Percentiles rank a stretch among this genome's conserved stretches.
Evolutionary conservation across 352 stramenopile genomes (phyloP).

Genomic region (Phytopythium chamaehyphon): DNA sequence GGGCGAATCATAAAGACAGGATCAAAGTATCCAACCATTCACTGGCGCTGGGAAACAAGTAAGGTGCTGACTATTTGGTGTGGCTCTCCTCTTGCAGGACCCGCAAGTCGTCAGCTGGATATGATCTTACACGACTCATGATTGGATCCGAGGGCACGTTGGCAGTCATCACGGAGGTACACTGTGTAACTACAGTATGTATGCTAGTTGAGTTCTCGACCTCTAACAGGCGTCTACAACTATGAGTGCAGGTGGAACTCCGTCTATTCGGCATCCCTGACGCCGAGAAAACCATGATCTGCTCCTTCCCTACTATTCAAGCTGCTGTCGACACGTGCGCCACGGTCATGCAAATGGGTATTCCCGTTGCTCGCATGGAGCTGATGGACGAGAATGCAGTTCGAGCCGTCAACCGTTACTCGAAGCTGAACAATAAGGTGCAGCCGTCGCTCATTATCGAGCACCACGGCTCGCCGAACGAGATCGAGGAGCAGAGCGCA

Average conservation of each 20-base stretch:
- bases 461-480: constrained; percentile 68
- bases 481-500: constrained; percentile 81
- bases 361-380: constrained; percentile 81
- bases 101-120: constrained; percentile 94
- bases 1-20: constrained; percentile 83
- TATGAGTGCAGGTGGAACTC: constrained; percentile 62
- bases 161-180: constrained; percentile 91
- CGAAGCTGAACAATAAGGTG: constrained; percentile 58
- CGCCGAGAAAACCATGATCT: constrained; percentile 86
- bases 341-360: constrained; percentile 74
- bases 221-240: too few species aligned
- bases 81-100: constrained; percentile 36
- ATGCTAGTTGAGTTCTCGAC: neutral
- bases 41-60: neutral
- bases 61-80: neutral
- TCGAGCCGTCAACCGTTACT: constrained; percentile 72
- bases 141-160: constrained; percentile 95
- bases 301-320: constrained; percentile 88
- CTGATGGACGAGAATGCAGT: constrained; percentile 75
- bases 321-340: constrained; percentile 71
- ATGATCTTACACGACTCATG: constrained; percentile 93
- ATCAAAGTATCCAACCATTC: constrained; percentile 39
- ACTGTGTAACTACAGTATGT: neutral
- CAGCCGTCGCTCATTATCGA: constrained; percentile 93
- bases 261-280: constrained; percentile 89